A percentile compares a stretch with the other conserved stretches of the same genome.
These are phyloP conservation scores for Elasticomyces elasticus DNA, from an alignment of 495 filamentous ascomycete genomes.

Conservation along the genomic window DNA sequence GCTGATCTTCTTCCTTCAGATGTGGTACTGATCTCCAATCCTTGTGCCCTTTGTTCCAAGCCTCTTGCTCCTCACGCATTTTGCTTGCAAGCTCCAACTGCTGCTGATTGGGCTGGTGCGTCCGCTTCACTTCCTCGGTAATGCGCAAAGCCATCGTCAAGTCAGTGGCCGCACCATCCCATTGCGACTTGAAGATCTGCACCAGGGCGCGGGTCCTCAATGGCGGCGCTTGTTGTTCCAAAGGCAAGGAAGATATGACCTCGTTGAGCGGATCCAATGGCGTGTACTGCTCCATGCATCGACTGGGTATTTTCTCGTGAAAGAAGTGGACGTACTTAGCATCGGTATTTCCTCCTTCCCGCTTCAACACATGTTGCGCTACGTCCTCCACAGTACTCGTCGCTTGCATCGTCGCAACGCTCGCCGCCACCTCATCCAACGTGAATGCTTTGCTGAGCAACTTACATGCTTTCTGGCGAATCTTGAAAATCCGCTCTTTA, in stretches of 20 bases:
- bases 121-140: slow-evolving; percentile 40
- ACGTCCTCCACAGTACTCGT: slow-evolving; percentile 71
- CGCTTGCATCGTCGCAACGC: slow-evolving; percentile 73
- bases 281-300: slow-evolving; percentile 65
- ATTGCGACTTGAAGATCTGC: slow-evolving; percentile 66
- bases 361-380: slow-evolving; percentile 58
- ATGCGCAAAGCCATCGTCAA: slow-evolving; percentile 54
- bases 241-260: slow-evolving; percentile 51
- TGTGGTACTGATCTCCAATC: slow-evolving; percentile 41
- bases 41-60: slow-evolving; percentile 34
- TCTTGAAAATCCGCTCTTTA: slow-evolving; percentile 59
- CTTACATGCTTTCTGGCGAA: slow-evolving; percentile 66
- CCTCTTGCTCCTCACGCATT: slow-evolving; percentile 31
- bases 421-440: slow-evolving; percentile 69
- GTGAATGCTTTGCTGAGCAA: slow-evolving; percentile 66
- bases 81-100: slow-evolving; percentile 38
- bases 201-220: slow-evolving; percentile 62
- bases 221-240: slow-evolving; percentile 47
- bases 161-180: slow-evolving; percentile 54
- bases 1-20: slow-evolving; percentile 58
- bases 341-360: slow-evolving; percentile 47
- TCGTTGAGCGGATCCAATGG: slow-evolving; percentile 53
- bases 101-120: slow-evolving; percentile 36
- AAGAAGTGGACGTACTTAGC: slow-evolving; percentile 81
- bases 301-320: slow-evolving; percentile 73